A percentile compares a stretch with the other conserved stretches of the same genome.
These are phyloP conservation scores for Candida tropicalis DNA, from an alignment of 1,139 yeast genomes.

Conservation along the genomic window DNA sequence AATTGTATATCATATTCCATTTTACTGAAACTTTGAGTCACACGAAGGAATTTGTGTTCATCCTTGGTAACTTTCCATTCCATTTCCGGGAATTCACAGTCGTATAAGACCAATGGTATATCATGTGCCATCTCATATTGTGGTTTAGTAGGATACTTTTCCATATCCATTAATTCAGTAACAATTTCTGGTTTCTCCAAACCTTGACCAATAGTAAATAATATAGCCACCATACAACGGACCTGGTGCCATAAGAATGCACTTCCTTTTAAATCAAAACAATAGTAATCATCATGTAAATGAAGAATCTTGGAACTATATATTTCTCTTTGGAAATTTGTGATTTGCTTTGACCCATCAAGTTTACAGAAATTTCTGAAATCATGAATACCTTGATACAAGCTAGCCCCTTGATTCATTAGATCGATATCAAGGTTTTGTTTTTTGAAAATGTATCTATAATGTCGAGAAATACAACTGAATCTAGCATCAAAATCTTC, in stretches of 20 bases:
- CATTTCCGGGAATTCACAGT: constrained; percentile 75
- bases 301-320: constrained; percentile 52
- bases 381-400: constrained; percentile 78
- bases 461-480: constrained; percentile 82
- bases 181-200: constrained; percentile 66
- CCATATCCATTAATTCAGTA: constrained; percentile 58
- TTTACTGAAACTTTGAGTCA: constrained; percentile 33
- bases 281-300: constrained; percentile 51
- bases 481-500: constrained; percentile 86
- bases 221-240: constrained; percentile 86
- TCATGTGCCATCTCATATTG: constrained; percentile 89
- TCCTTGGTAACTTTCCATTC: constrained; percentile 56
- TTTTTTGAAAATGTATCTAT: constrained; percentile 71
- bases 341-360: constrained; percentile 91
- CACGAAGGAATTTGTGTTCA: constrained; percentile 20
- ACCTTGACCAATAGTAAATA: constrained; percentile 79
- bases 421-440: constrained; percentile 57
- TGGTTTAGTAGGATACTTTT: constrained; percentile 69
- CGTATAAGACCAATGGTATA: constrained; percentile 84
- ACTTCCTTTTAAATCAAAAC: constrained; percentile 79
- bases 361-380: constrained; percentile 93
- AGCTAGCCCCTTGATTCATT: constrained; percentile 72
- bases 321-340: constrained; percentile 67
- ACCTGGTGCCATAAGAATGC: constrained; percentile 99
- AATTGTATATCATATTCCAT: constrained; percentile 37